Base-by-base conservation (phyloP, 2,329 filamentous ascomycete genomes). In the Scortechinia acanthostroma region DNA sequence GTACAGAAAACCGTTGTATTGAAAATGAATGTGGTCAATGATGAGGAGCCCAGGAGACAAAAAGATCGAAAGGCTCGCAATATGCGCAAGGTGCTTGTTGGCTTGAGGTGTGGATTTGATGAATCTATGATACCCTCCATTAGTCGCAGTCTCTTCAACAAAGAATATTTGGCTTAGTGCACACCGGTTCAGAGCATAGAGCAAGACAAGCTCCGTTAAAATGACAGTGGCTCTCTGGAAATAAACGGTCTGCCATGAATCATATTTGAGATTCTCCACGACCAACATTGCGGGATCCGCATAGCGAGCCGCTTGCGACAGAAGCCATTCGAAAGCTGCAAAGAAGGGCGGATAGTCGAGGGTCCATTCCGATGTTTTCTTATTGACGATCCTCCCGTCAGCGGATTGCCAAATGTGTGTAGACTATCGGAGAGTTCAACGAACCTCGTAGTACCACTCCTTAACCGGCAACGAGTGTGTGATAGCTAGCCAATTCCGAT, bases 291-390 rank as follows among this genome's bases (percentile, higher is more conserved):
- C 77, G 20, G 87, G 80, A 59, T 98, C 91, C 50, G 80, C 74
- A 59, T 87, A 78, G 51, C 73, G 77, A 21, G 91, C 93, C 47
- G 82, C 71, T 56, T 93, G 87, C 42, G 91, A 93, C 55, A 98
- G 74, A 40, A 82, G 61, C 89, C 89, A 97, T 73, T 98, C 93
- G 67, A 97, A 96, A 61, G 87, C 91, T 53, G 93, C 93, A 60
- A 98, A 98, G 68, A 97, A 96, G 4, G 93, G 93, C 22, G 93
- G 93, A 61, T 98, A 98, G 69, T 98, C 93, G 58, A 98, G 83
- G 0, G 93, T 98, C 93, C 93, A 98, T 88, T 97, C 89, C 48
- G 93, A 98, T 2, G 91, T 95, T 68, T 91, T 86, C 73, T 98
- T 30, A n/a, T 30, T 30, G 10, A 30, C n/a, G 25, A 30, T 10